A percentile compares a stretch with the other conserved stretches of the same genome.
These are phyloP conservation scores for Sanghuangporus weigelae DNA, from an alignment of 1,284 basidiomycete genomes.

Conservation along the genomic window DNA sequence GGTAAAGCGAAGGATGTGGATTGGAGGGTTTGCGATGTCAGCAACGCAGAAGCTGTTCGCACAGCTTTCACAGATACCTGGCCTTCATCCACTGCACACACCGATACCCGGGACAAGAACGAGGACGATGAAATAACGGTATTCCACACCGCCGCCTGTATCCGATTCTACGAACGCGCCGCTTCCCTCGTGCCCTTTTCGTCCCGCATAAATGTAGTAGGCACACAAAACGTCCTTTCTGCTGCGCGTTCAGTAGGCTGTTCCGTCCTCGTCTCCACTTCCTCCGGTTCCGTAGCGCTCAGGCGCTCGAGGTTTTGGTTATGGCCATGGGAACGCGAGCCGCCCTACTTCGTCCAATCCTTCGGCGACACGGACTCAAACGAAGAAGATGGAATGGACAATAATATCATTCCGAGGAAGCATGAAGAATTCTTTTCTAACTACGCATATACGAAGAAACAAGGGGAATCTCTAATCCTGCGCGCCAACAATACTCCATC, in stretches of 20 bases:
- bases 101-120: conserved; percentile 6
- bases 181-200: conserved; percentile 46
- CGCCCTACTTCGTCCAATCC: conserved; percentile 48
- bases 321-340: conserved; percentile 65
- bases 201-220: conserved; percentile 53
- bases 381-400: conserved; percentile 29
- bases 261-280: conserved; percentile 53
- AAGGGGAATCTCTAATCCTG: conserved; percentile 52
- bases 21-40: conserved; percentile 55
- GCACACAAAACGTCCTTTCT: conserved; percentile 46
- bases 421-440: conserved; percentile 66
- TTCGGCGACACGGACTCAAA: conserved; percentile 38
- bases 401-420: conserved; percentile 36
- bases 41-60: conserved; percentile 44
- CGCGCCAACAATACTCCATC: conserved; percentile 42
- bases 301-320: conserved; percentile 52
- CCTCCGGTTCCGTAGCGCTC: conserved; percentile 52
- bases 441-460: conserved; percentile 56
- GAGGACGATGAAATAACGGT: conserved; percentile 43
- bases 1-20: conserved; percentile 45
- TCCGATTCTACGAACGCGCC: conserved; percentile 68
- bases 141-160: conserved; percentile 69
- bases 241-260: conserved; percentile 39
- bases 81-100: conserved; percentile 29
- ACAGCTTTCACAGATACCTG: conserved; percentile 63